Percentiles rank a stretch among this genome's conserved stretches.
Evolutionary conservation across 2,329 filamentous ascomycete species (phyloP).

Genomic region (Grosmannia penicillata): DNA sequence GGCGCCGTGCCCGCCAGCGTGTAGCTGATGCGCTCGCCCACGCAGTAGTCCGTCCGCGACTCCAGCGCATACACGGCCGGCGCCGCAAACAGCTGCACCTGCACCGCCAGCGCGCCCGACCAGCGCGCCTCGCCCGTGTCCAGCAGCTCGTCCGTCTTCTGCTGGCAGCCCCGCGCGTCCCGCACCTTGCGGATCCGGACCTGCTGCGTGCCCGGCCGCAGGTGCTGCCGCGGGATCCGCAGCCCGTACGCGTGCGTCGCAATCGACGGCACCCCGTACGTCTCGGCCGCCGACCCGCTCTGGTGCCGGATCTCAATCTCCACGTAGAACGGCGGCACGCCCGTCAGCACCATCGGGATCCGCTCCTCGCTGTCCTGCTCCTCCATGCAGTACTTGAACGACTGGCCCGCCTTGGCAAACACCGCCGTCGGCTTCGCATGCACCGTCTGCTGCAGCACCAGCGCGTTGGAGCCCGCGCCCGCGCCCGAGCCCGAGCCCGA

Average conservation of each 20-base stretch:
- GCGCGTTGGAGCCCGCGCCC: slow-evolving; percentile 22
- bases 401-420: slow-evolving; percentile 77
- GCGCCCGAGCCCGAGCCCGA: neutral
- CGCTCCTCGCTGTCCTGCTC: slow-evolving; percentile 69
- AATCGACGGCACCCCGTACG: slow-evolving; percentile 70
- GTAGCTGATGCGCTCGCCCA: slow-evolving; percentile 88
- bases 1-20: slow-evolving; percentile 81
- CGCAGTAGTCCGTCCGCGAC: slow-evolving; percentile 75
- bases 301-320: slow-evolving; percentile 92
- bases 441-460: slow-evolving; percentile 69
- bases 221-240: slow-evolving; percentile 67
- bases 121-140: slow-evolving; percentile 42
- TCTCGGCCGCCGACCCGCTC: slow-evolving; percentile 56
- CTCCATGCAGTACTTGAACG: slow-evolving; percentile 88
- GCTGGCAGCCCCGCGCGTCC: slow-evolving; percentile 75
- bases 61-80: slow-evolving; percentile 83
- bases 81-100: slow-evolving; percentile 85
- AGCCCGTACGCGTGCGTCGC: slow-evolving; percentile 60
- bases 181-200: slow-evolving; percentile 81
- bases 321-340: slow-evolving; percentile 73
- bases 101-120: slow-evolving; percentile 48
- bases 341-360: slow-evolving; percentile 75
- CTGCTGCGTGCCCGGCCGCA: slow-evolving; percentile 80
- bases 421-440: slow-evolving; percentile 68
- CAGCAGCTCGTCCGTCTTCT: slow-evolving; percentile 26